A percentile compares a stretch with the other conserved stretches of the same genome.
These are phyloP conservation scores for Aspergillus affinis DNA, from an alignment of 495 filamentous ascomycete species.

Conservation along the genomic window DNA sequence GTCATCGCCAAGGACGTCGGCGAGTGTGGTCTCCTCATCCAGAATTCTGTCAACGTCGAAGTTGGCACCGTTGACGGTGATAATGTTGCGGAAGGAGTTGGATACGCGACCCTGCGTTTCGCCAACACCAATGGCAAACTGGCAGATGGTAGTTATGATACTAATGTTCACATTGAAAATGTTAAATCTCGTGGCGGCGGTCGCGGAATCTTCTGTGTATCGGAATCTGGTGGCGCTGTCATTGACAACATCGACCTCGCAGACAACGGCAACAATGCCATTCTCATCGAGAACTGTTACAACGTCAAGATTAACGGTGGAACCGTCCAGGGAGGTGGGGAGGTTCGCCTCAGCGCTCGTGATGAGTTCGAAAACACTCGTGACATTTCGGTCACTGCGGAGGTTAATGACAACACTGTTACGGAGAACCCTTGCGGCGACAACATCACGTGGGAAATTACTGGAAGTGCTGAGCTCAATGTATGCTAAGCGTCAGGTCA, in stretches of 20 bases:
- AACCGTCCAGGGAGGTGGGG: constrained; percentile 12
- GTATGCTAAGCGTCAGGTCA: constrained; percentile 7
- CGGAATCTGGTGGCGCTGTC: constrained; percentile 13
- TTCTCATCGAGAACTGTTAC: constrained; percentile 20
- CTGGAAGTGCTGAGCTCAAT: constrained; percentile 10
- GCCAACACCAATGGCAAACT: constrained; percentile 13
- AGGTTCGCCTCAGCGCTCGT: constrained; percentile 10
- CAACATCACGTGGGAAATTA: constrained; percentile 17
- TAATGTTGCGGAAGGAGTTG: constrained; percentile 15
- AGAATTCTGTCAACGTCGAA: constrained; percentile 14
- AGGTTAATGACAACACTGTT: constrained; percentile 14
- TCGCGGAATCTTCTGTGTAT: constrained; percentile 18
- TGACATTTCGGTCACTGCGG: constrained; percentile 12
- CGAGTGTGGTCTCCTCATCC: constrained; percentile 15
- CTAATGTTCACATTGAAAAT: constrained; percentile 14
- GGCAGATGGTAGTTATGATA: constrained; percentile 12
- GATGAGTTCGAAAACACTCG: constrained; percentile 13
- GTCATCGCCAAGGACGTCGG: constrained; percentile 16
- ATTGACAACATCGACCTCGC: constrained; percentile 12
- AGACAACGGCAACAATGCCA: constrained; percentile 18
- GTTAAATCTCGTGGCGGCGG: constrained; percentile 15
- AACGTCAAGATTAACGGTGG: constrained; percentile 14
- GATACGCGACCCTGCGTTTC: constrained; percentile 17
- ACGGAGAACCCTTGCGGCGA: constrained; percentile 16
- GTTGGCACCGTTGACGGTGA: constrained; percentile 15